Conservation (phyloP, 2,329 filamentous ascomycete species). For the Amauroascus verrucosus region DNA sequence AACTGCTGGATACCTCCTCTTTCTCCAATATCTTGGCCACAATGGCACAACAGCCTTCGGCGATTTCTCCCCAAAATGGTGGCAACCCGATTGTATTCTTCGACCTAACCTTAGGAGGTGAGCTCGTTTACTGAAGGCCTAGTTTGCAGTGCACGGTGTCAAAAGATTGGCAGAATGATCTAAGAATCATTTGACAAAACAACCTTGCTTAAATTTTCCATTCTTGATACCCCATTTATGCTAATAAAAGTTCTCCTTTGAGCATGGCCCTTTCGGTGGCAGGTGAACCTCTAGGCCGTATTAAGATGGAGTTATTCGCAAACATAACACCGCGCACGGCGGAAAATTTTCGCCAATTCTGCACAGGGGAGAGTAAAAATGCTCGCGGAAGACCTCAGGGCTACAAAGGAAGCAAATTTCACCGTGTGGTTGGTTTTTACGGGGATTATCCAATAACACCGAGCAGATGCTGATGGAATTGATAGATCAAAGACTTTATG, state of each 20-base stretch:
- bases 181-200: no score
- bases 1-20: not conserved
- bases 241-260: not conserved
- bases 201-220: not conserved
- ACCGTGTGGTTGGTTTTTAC: constrained; percentile 79
- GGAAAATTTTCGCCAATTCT: constrained; percentile 96
- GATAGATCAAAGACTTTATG: constrained; percentile 90
- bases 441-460: constrained; percentile 1
- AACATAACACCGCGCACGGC: constrained; percentile 76
- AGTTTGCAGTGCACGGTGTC: not conserved
- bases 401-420: constrained; percentile 91
- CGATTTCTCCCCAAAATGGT: not conserved
- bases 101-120: constrained; percentile 40
- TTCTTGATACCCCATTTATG: not conserved
- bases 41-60: constrained; percentile 4
- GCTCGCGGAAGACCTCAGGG: constrained; percentile 68
- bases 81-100: constrained; percentile 40
- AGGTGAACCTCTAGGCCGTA: constrained; percentile 78
- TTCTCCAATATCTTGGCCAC: not conserved
- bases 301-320: constrained; percentile 84
- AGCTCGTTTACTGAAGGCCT: constrained; percentile 11
- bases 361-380: constrained; percentile 84
- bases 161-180: not conserved
- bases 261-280: not conserved
- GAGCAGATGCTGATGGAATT: constrained; percentile 5